Conservation (phyloP, 23 red algal species). For the Chondrus crispus region DNA sequence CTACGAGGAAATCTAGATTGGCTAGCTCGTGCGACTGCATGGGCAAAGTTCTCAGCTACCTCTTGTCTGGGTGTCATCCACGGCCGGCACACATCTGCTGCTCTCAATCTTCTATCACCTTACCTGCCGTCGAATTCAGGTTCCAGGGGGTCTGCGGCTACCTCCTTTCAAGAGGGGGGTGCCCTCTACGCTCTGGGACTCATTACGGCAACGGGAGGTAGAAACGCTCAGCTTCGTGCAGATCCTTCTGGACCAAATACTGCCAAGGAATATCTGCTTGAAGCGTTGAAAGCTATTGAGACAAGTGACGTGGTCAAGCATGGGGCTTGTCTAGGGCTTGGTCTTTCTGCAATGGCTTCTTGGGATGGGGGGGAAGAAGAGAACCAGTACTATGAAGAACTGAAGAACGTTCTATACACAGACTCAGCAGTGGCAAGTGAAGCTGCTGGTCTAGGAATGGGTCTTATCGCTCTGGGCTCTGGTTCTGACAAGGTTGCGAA, state of each 20-base stretch:
- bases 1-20: slow-evolving; percentile 94
- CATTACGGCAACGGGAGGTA: slow-evolving; percentile 84
- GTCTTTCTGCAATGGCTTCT: slow-evolving; percentile 78
- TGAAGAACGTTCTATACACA: slow-evolving; percentile 80
- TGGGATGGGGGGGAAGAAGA: slow-evolving; percentile 72
- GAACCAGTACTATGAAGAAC: slow-evolving; percentile 88
- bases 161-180: slow-evolving; percentile 73
- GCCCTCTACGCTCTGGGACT: slow-evolving; percentile 95
- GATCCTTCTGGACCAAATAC: background rate
- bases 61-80: slow-evolving; percentile 95
- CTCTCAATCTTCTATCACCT: slow-evolving; percentile 88
- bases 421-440: slow-evolving; percentile 95
- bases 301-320: slow-evolving; percentile 98
- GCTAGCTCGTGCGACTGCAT: slow-evolving; percentile 82
- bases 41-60: slow-evolving; percentile 99
- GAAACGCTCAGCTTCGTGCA: slow-evolving; percentile 23
- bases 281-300: slow-evolving; percentile 64
- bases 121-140: slow-evolving; percentile 66
- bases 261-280: slow-evolving; percentile 73
- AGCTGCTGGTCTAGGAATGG: slow-evolving; percentile 94
- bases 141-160: slow-evolving; percentile 24
- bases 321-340: slow-evolving; percentile 94
- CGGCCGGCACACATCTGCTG: slow-evolving; percentile 69
- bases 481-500: slow-evolving; percentile 71
- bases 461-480: slow-evolving; percentile 75